Percentiles rank a stretch among this genome's conserved stretches.
Conservation (phyloP, 2,329 filamentous ascomycete species). For the Nigrospora osmanthi region DNA sequence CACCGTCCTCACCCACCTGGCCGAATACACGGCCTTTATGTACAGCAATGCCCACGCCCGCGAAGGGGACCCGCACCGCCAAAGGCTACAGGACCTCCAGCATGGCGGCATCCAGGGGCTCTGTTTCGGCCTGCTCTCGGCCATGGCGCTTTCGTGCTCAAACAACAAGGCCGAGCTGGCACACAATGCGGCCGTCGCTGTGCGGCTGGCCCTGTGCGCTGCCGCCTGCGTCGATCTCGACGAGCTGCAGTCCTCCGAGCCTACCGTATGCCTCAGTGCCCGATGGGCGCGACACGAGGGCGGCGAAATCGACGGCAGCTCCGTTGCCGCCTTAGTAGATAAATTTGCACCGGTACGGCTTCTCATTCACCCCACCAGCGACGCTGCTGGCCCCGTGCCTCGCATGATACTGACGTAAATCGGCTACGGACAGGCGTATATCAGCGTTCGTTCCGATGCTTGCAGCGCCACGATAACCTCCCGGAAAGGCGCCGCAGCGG, state of each 20-base stretch:
- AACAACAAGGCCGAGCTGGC: not conserved
- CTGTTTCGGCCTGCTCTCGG: not conserved
- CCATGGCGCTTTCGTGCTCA: not conserved
- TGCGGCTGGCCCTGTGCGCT: not conserved
- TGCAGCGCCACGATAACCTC: not conserved
- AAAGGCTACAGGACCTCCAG: not conserved
- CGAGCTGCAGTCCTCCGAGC: not conserved
- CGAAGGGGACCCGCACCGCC: not conserved
- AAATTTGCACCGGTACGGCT: not conserved
- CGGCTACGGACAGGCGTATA: not conserved
- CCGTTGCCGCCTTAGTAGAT: not conserved
- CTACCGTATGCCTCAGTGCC: not conserved
- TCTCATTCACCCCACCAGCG: too few species aligned
- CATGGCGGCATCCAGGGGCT: not conserved
- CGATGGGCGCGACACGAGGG: not conserved
- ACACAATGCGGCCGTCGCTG: not conserved
- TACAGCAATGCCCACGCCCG: not conserved
- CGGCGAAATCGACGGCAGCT: not conserved
- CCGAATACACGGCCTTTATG: not conserved
- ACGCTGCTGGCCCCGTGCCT: too few species aligned
- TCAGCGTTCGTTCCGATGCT: not conserved
- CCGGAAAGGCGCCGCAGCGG: not conserved
- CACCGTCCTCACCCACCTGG: not conserved
- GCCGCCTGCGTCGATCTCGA: not conserved
- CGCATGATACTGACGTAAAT: too few species aligned